These are phyloP conservation scores for Exophiala viscosa DNA, from an alignment of 2,329 filamentous ascomycete genomes.

Conservation along the genomic window DNA sequence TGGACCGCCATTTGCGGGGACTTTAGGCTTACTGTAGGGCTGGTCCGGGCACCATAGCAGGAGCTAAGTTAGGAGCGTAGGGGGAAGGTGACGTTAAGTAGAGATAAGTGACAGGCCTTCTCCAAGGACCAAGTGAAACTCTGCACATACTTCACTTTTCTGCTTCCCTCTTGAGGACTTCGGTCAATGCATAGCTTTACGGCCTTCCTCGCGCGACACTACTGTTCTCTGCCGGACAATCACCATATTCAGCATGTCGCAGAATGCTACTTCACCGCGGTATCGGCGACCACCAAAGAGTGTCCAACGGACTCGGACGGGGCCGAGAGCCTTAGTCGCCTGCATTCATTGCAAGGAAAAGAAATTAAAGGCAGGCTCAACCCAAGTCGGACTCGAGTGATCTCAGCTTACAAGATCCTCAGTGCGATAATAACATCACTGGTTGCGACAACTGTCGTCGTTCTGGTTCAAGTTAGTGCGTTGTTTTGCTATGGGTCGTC, in stretches of 20 bases:
- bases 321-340: not conserved
- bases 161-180: too few species aligned
- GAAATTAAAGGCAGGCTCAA: constrained; percentile 3
- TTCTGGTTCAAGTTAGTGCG: not conserved
- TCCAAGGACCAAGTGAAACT: too few species aligned
- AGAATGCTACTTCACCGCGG: not conserved
- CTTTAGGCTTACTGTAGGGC: too few species aligned
- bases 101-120: too few species aligned
- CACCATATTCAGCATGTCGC: not conserved
- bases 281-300: not conserved
- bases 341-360: constrained; percentile 6
- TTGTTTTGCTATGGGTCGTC: not conserved
- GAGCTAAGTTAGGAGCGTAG: too few species aligned
- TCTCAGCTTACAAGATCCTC: not conserved
- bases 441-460: constrained; percentile 4
- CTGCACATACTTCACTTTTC: too few species aligned
- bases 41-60: too few species aligned
- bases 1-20: too few species aligned
- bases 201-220: not conserved
- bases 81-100: too few species aligned
- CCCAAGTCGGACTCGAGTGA: not conserved
- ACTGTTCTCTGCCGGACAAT: not conserved
- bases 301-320: not conserved
- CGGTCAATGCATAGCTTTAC: too few species aligned
- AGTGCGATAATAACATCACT: constrained; percentile 1